Evolutionary conservation across 2,329 filamentous ascomycete species (phyloP), one percentile per base, ranked within the genome.

Genomic region (Hymenotorrendiella dingleyae): DNA sequence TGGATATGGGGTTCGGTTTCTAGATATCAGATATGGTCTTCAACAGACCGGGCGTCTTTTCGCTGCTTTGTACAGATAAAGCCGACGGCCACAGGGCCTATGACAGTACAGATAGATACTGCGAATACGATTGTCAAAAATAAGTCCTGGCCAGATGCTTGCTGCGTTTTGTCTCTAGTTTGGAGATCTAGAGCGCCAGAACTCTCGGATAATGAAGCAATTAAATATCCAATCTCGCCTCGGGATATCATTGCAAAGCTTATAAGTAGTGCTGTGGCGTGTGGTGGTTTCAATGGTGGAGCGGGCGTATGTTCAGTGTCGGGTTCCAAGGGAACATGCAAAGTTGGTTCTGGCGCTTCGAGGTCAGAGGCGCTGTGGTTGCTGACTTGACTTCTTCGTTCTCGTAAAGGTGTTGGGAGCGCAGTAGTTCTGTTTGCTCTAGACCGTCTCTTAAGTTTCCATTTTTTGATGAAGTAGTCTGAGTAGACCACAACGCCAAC

Each of bases 161-260:
- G 19, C 6, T 17, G 33, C 14, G 29, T 20, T 30, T 41, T 37
- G 27, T 45, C 34, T n/a, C 12, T 12, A 2, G 12, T 27, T 2
- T 4, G 14, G 4, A 53, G 33, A 6, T 39, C 39, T n/a, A 59
- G 43, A 4, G 48, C 61, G 0, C 67, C 66, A 1, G 68, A 66
- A 34, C 66, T 71, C 54, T 86, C 72, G 0, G 82, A 82, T 0
- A 89, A 61, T 0, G 81, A 78, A 1, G 81, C 80, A 47, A 93
- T 86, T 32, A 91, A 61, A 48, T 88, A 88, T 0, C 85, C 84
- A 24, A 91, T 86, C 59, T 93, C 86, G 1, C 86, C 85, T n/a
- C 85, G 71, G 0, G 85, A 78, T 0, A 84, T 75, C 85, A 91
- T 91, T 3, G 77, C 77, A 14, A 50, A 46, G n/a, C 51, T 48